Evolutionary conservation across 225 moss, liverwort and hornwort genomes (phyloP).

Genomic region (Polytrichum commune): DNA sequence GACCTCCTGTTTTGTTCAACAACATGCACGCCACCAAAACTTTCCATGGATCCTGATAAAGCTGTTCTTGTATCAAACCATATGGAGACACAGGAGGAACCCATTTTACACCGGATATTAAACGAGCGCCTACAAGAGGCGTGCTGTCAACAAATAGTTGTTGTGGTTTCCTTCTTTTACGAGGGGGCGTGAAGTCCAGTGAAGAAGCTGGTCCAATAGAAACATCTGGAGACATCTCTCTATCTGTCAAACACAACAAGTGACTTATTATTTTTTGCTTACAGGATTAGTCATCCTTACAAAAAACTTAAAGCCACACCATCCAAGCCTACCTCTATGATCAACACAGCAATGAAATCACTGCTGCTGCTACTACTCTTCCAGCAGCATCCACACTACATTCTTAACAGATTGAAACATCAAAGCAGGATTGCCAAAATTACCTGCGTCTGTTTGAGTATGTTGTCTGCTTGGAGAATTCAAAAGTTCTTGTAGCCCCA

Average conservation of each 20-base stretch:
- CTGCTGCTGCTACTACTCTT: too few relatives aligned
- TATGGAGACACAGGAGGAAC: slow-evolving; percentile 81
- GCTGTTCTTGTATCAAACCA: slow-evolving; percentile 88
- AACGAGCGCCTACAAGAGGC: slow-evolving; percentile 35
- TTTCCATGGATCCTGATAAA: slow-evolving; percentile 95
- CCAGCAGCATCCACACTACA: too few relatives aligned
- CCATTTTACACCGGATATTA: slow-evolving; percentile 43
- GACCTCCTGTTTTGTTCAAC: slow-evolving; percentile 88
- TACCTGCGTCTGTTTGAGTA: slow-evolving; percentile 20
- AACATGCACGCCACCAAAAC: slow-evolving; percentile 89
- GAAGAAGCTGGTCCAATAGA: slow-evolving; percentile 15
- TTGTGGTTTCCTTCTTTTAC: slow-evolving; percentile 30
- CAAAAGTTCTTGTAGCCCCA: slow-evolving; percentile 1
- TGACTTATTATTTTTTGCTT: too few relatives aligned
- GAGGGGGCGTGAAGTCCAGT: slow-evolving; percentile 17
- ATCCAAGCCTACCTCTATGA: too few relatives aligned
- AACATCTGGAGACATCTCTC: slow-evolving; percentile 18
- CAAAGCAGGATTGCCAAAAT: slow-evolving; percentile 10
- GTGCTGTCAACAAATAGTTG: slow-evolving; percentile 14
- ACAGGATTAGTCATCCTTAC: too few relatives aligned
- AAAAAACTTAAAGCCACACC: too few relatives aligned
- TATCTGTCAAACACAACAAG: not conserved
- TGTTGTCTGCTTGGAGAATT: not conserved
- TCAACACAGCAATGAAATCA: too few relatives aligned
- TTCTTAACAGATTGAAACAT: not conserved